Conservation (phyloP, 257 asterid species). For the Cruciata laevipes region DNA sequence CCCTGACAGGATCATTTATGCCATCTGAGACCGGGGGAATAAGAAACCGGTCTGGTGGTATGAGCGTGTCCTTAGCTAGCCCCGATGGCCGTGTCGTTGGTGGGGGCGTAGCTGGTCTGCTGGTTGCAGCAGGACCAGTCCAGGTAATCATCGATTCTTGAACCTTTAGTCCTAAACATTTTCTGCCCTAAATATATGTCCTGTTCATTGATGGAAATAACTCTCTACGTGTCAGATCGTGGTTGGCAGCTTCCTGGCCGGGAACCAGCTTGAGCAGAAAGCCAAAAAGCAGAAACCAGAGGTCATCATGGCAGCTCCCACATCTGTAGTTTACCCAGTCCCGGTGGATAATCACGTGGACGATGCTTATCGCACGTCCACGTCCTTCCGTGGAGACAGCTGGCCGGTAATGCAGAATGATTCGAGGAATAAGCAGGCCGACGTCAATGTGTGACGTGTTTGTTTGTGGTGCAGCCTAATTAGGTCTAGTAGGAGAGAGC, state of each 20-base stretch:
- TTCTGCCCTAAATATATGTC: background rate
- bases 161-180: no score
- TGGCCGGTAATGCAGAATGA: constrained; percentile 52
- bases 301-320: constrained; percentile 23
- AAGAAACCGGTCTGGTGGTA: constrained; percentile 87
- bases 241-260: constrained; percentile 82
- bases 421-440: constrained; percentile 41
- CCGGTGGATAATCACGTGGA: constrained; percentile 37
- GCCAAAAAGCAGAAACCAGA: constrained; percentile 58
- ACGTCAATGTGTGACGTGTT: constrained; percentile 43
- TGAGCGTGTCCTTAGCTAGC: constrained; percentile 89
- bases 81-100: constrained; percentile 96
- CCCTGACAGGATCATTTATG: constrained; percentile 82
- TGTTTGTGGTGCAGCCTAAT: constrained; percentile 19
- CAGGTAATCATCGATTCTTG: constrained; percentile 41
- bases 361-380: constrained; percentile 37
- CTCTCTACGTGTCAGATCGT: constrained; percentile 46
- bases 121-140: constrained; percentile 87
- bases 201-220: background rate
- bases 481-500: constrained; percentile 23
- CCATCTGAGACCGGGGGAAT: constrained; percentile 83
- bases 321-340: constrained; percentile 48
- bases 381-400: constrained; percentile 63
- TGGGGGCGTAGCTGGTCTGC: constrained; percentile 87
- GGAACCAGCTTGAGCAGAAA: constrained; percentile 61